Evolutionary conservation across 768 basidiomycete species (phyloP), one percentile per base, ranked within the genome.

Genomic region (Termitomyces sp.): DNA sequence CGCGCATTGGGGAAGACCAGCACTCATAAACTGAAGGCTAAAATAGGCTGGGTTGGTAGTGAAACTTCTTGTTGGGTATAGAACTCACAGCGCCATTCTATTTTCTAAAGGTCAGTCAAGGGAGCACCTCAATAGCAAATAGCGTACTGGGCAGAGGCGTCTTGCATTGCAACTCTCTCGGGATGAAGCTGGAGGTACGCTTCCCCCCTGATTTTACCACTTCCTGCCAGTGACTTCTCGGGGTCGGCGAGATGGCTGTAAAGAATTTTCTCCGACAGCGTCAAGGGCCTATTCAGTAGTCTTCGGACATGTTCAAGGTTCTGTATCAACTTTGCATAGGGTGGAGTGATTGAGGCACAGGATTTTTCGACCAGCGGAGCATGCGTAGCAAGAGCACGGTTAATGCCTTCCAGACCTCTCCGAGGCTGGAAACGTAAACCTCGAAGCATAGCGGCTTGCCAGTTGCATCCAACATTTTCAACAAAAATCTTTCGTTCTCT

Each of bases 1-100:
- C 16, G 91, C 90, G 65, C 88, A 90, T 59, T 80, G 79, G 25
- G 84, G 72, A 52, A 97, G 82, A 19, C 92, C 93, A 55, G 95
- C 95, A 52, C 95, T 96, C 92, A 97, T 98, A 73, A 98, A 99
- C 73, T 99, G 97, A 57, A 99, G 73, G 58, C 95, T 87, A 52
- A 64, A 63, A 21, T 40, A 43, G 55, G 34, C 55, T 46, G 19
- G 27, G n/a, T 28, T 51, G 17, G 21, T 52, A 25, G 9, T 3
- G 9, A 51, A 21, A 35, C 17, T 57, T 35, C 61, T 59, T 56
- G 51, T 39, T 23, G n/a, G 3, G 25, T 8, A 52, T 46, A 16
- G 56, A 39, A 64, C 84, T 75, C 70, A 91, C 86, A 93, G 64
- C 11, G 91, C 90, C 91, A 92, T 93, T 70, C 91, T 91, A 62